A percentile compares a stretch with the other conserved stretches of the same genome.
phyloP scores from a whole-genome alignment of 495 filamentous ascomycete genomes.

The Friedmanniomyces endolithicus region DNA sequence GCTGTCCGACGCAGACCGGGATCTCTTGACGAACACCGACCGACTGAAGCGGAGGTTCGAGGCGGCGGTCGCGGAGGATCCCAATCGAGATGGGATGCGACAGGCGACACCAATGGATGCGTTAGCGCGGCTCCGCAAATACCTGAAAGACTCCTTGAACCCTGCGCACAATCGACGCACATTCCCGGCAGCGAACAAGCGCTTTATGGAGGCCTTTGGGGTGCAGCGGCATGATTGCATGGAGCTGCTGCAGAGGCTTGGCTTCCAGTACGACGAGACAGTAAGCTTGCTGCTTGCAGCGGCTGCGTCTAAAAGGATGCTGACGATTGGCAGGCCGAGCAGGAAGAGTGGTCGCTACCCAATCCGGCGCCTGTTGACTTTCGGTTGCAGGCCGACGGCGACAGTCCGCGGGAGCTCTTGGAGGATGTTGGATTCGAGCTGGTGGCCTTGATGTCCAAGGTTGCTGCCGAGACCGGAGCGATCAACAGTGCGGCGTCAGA shows the following conservation, averaged over 20 bases:
- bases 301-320: neutral
- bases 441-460: constrained; percentile 4
- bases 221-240: constrained; percentile 40
- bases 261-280: constrained; percentile 36
- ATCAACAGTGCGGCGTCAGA: constrained; percentile 51
- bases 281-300: constrained; percentile 4
- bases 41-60: constrained; percentile 42
- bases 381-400: constrained; percentile 7
- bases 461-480: constrained; percentile 37
- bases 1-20: constrained; percentile 37
- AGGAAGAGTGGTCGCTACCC: constrained; percentile 8
- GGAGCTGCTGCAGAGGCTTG: constrained; percentile 47
- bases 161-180: constrained; percentile 35
- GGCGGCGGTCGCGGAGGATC: constrained; percentile 41
- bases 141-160: constrained; percentile 49
- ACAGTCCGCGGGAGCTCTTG: constrained; percentile 9
- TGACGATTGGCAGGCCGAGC: too few relatives aligned
- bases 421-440: constrained; percentile 19
- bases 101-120: constrained; percentile 38
- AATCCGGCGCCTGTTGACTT: constrained; percentile 2
- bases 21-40: constrained; percentile 44
- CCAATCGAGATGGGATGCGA: constrained; percentile 44
- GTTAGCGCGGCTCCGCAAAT: constrained; percentile 45
- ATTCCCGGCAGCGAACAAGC: constrained; percentile 58
- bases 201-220: constrained; percentile 58